A percentile compares a stretch with the other conserved stretches of the same genome.
Conservation (phyloP, 768 basidiomycete species). For the Phanerochaete carnosa region DNA sequence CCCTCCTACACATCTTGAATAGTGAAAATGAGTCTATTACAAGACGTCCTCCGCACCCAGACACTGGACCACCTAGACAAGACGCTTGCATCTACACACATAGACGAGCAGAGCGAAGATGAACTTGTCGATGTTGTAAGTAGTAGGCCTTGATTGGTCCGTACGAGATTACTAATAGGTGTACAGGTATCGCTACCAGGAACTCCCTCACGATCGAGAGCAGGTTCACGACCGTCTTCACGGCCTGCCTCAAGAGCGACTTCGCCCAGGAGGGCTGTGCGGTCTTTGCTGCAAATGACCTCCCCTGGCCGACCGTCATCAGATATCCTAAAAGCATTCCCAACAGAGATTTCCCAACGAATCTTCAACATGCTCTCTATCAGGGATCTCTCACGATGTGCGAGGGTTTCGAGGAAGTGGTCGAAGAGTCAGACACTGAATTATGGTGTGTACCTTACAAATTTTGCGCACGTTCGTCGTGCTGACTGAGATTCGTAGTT, state of each 20-base stretch:
- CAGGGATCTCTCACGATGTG: constrained; percentile 69
- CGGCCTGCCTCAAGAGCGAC: constrained; percentile 40
- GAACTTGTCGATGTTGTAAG: constrained; percentile 72
- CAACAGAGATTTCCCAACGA: constrained; percentile 78
- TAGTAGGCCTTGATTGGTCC: constrained; percentile 16
- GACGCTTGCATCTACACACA: constrained; percentile 14
- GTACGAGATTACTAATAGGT: background rate
- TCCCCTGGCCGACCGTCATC: constrained; percentile 26
- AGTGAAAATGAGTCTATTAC: constrained; percentile 60
- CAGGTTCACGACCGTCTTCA: constrained; percentile 47
- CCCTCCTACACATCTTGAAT: constrained; percentile 10
- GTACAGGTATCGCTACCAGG: constrained; percentile 62
- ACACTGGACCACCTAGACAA: constrained; percentile 34
- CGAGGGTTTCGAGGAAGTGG: constrained; percentile 86
- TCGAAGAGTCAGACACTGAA: constrained; percentile 85
- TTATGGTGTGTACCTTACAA: constrained; percentile 55
- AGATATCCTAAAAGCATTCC: constrained; percentile 70
- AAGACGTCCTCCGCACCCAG: constrained; percentile 63
- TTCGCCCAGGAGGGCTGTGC: constrained; percentile 32
- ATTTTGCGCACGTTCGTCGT: background rate
- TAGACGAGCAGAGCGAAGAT: constrained; percentile 53
- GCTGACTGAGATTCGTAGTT: constrained; percentile 42
- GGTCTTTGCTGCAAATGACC: constrained; percentile 10
- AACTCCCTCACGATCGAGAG: constrained; percentile 57
- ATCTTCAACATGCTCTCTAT: constrained; percentile 66